phyloP scores from a whole-genome alignment of 208 protist species.

The Crithidia brevicula region DNA sequence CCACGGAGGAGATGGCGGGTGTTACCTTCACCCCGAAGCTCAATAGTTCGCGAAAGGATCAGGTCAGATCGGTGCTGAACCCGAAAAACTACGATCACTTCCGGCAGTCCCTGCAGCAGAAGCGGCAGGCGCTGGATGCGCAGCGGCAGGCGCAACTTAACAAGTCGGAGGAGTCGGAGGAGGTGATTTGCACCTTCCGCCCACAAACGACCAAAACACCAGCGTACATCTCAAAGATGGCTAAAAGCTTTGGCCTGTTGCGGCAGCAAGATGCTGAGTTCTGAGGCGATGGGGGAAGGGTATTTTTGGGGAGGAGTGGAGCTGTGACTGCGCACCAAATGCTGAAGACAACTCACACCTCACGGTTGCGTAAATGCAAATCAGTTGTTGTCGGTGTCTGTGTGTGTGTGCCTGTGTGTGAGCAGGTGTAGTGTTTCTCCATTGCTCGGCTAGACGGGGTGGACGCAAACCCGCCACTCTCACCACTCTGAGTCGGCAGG shows the following conservation, averaged over 20 bases:
- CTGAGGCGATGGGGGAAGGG: slow-evolving; percentile 12
- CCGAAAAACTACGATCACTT: slow-evolving; percentile 52
- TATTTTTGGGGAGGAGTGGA: no score
- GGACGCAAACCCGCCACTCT: no score
- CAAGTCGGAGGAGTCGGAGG: slow-evolving; percentile 36
- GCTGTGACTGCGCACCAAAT: no score
- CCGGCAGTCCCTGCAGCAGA: slow-evolving; percentile 39
- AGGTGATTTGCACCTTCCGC: slow-evolving; percentile 66
- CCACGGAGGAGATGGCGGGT: slow-evolving; percentile 38
- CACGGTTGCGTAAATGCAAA: no score
- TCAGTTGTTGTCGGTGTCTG: no score
- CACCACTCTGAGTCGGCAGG: no score
- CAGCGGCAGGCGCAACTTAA: slow-evolving; percentile 35
- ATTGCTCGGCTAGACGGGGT: no score
- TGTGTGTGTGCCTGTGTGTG: no score
- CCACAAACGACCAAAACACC: slow-evolving; percentile 69
- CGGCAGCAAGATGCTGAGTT: slow-evolving; percentile 58
- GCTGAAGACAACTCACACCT: no score
- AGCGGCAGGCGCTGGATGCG: slow-evolving; percentile 35
- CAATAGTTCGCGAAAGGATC: slow-evolving; percentile 45
- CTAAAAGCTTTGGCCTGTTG: slow-evolving; percentile 70
- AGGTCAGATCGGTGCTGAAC: slow-evolving; percentile 60
- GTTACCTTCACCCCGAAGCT: slow-evolving; percentile 51
- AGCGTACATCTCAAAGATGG: slow-evolving; percentile 76
- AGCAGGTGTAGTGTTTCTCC: no score